Percentiles rank a stretch among this genome's conserved stretches.
Evolutionary conservation across 1,139 yeast genomes (phyloP).

Genomic region (Candida glucosophila): DNA sequence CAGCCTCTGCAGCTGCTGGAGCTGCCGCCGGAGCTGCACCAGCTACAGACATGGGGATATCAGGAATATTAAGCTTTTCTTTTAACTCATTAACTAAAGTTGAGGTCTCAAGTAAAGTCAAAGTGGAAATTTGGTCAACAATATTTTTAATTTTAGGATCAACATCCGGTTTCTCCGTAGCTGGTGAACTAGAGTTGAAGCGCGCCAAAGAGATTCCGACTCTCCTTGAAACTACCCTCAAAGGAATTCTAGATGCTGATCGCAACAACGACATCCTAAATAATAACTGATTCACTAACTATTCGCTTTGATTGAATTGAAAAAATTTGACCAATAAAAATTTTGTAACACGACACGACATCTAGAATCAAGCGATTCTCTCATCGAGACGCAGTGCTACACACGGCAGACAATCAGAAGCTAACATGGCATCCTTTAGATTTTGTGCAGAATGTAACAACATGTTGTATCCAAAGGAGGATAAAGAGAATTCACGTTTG

Average conservation of each 20-base stretch:
- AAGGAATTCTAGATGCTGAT: slow-evolving; percentile 29
- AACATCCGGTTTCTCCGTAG: slow-evolving; percentile 41
- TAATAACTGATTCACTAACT: neutral
- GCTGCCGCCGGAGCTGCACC: slow-evolving; percentile 64
- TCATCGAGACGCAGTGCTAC: neutral
- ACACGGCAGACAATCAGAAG: neutral
- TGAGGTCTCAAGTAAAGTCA: slow-evolving; percentile 87
- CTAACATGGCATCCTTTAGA: slow-evolving; percentile 73
- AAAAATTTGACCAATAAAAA: slow-evolving; percentile 11
- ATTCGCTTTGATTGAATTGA: slow-evolving; percentile 5
- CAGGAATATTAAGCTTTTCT: slow-evolving; percentile 83
- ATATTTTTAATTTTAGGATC: slow-evolving; percentile 84
- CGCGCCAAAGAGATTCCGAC: slow-evolving; percentile 20
- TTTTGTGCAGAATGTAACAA: slow-evolving; percentile 95
- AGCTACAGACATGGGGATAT: slow-evolving; percentile 77
- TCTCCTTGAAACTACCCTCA: slow-evolving; percentile 24
- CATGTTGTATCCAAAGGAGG: slow-evolving; percentile 98
- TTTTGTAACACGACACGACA: neutral
- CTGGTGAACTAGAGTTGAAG: slow-evolving; percentile 49
- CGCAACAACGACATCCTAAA: slow-evolving; percentile 24
- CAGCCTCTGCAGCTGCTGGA: slow-evolving; percentile 64
- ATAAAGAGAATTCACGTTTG: slow-evolving; percentile 61
- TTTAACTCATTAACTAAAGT: slow-evolving; percentile 76
- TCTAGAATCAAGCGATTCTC: neutral
- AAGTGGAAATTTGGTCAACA: slow-evolving; percentile 83